phyloP scores from a whole-genome alignment of 2,329 filamentous ascomycete species.

The Colletotrichum sp. region DNA sequence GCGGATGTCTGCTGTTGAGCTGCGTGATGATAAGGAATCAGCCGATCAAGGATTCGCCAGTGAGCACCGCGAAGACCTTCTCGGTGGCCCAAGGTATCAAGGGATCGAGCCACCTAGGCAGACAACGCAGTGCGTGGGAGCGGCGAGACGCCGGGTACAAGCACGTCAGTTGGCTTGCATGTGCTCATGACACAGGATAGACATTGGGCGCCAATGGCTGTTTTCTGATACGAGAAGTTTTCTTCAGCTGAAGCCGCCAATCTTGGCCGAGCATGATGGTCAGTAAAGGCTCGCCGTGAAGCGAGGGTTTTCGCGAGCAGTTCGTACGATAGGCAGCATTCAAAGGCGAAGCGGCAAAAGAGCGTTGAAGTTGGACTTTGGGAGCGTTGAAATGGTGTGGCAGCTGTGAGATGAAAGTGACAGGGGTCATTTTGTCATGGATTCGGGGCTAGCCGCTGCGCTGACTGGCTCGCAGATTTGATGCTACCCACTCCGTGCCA shows the following conservation, averaged over 20 bases:
- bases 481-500: conserved; percentile 13
- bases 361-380: conserved; percentile 4
- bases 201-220: conserved; percentile 13
- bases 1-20: neutral
- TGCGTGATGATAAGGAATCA: conserved; percentile 3
- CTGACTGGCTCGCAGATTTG: conserved; percentile 20
- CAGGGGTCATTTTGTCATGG: conserved; percentile 17
- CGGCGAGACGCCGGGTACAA: conserved; percentile 9
- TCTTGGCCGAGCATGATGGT: neutral
- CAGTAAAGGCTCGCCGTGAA: neutral
- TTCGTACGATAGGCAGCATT: neutral
- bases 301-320: neutral
- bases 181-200: conserved; percentile 16
- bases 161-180: conserved; percentile 14
- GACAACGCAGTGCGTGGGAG: neutral
- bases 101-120: conserved; percentile 4
- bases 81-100: conserved; percentile 10
- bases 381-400: conserved; percentile 19
- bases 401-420: conserved; percentile 15
- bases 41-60: neutral
- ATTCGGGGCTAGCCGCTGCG: conserved; percentile 20
- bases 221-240: conserved; percentile 4
- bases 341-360: neutral
- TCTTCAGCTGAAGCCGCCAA: conserved; percentile 11
- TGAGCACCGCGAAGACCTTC: neutral